Percentiles rank a stretch among this genome's conserved stretches.
These are phyloP conservation scores for Penicillium goetzii DNA, from an alignment of 495 filamentous ascomycete genomes.

Conservation along the genomic window DNA sequence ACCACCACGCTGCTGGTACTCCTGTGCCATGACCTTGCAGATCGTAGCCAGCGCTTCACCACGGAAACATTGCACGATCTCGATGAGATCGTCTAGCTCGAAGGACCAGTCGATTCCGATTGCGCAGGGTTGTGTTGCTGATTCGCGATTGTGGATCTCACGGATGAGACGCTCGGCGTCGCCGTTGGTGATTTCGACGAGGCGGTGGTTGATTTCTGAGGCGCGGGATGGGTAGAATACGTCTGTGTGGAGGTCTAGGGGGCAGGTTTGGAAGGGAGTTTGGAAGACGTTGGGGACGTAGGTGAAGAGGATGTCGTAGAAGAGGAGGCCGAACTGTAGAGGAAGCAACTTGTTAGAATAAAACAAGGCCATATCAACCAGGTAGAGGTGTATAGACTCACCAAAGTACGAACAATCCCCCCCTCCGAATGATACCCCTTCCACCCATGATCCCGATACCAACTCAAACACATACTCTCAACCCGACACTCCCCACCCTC, in stretches of 20 bases:
- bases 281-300: constrained; percentile 98
- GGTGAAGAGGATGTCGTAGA: constrained; percentile 91
- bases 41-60: constrained; percentile 79
- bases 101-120: constrained; percentile 93
- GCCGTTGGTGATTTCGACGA: constrained; percentile 84
- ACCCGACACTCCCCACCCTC: constrained; percentile 76
- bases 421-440: constrained; percentile 94
- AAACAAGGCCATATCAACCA: not conserved
- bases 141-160: constrained; percentile 65
- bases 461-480: constrained; percentile 89
- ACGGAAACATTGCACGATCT: constrained; percentile 79
- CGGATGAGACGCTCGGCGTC: constrained; percentile 67
- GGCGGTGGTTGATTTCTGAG: constrained; percentile 85
- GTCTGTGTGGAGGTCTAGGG: constrained; percentile 90
- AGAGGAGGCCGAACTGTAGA: constrained; percentile 75
- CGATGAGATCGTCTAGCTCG: constrained; percentile 74
- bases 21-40: constrained; percentile 93
- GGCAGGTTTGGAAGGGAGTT: constrained; percentile 90
- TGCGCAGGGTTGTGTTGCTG: constrained; percentile 74
- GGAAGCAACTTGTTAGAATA: not conserved
- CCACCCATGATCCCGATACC: constrained; percentile 83
- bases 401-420: constrained; percentile 83
- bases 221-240: constrained; percentile 85
- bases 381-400: constrained; percentile 25
- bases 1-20: constrained; percentile 83